Base-by-base conservation (phyloP, 176 grass and related monocot species). In the Avena insularis region DNA sequence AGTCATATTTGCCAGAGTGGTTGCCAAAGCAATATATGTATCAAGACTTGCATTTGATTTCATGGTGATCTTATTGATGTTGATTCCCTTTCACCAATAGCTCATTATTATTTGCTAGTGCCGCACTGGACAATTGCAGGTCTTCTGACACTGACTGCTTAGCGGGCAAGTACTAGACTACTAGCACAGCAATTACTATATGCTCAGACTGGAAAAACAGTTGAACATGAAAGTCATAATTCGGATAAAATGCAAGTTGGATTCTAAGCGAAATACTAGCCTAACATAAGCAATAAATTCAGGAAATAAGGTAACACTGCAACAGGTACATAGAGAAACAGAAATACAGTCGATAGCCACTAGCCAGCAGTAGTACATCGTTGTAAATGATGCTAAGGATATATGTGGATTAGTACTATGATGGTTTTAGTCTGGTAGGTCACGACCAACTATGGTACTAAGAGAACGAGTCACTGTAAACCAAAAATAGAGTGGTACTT, bases 31-130 rank as follows among this genome's bases (percentile, higher is more conserved):
- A 29, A 85, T 62, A 12, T 83, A 10, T 59, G 27, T 66, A 82
- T 4, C 31, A 84, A 16, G 15, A 84, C 23, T 56, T 6, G 33
- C 53, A 60, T 14, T 84, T 46, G 15, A 89, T 63, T 62, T 75
- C 66, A 54, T 73, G 77, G 56, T 51, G 64, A 88, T 83, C 25
- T 21, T 57, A 78, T 19, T 75, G 46, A 80, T 85, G 47, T 54
- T 10, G 35, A 67, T 66, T 70, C 70, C 38, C 31, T 76, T 87
- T 19, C 27, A 75, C 45, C 25, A 88, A 56, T 19, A 66, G 14
- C 14, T 77, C 48, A 48, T 5, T 29, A 68, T 35, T 78, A 17
- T 62, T 9, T 6, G 70, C 27, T 33, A 73, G 20, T 71, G 48
- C 3, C 69, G 14, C 50, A 67, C 16, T 29, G 46, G 61, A 46